Conservation (phyloP, 345 rosid species). For the Conringia planisiliqua region DNA sequence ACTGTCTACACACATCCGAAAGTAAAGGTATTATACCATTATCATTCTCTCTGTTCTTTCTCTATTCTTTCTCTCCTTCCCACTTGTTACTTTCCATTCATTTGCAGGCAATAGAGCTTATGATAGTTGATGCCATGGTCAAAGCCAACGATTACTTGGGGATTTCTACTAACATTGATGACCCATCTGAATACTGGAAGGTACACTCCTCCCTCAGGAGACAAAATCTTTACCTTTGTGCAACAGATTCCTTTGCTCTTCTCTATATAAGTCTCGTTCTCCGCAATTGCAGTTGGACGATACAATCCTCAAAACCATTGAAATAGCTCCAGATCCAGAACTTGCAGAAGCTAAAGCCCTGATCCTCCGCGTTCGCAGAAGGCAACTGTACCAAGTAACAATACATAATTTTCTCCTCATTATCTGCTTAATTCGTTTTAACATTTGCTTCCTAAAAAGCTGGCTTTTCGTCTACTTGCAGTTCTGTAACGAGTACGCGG, state of each 20-base stretch:
- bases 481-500: slow-evolving; percentile 96
- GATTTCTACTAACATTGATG: slow-evolving; percentile 59
- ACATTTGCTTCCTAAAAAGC: neutral
- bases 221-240: neutral
- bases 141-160: slow-evolving; percentile 63
- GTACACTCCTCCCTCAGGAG: slow-evolving; percentile 29
- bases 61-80: neutral
- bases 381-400: slow-evolving; percentile 80
- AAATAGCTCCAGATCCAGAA: slow-evolving; percentile 67
- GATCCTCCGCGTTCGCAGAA: slow-evolving; percentile 76
- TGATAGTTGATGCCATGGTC: slow-evolving; percentile 86
- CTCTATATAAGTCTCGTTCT: neutral
- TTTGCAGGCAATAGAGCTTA: slow-evolving; percentile 84
- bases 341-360: slow-evolving; percentile 79
- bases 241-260: neutral
- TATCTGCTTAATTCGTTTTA: neutral
- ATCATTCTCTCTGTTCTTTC: neutral
- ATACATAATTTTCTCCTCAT: neutral
- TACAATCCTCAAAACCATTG: slow-evolving; percentile 74
- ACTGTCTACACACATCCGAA: slow-evolving; percentile 93
- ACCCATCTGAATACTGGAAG: slow-evolving; percentile 93
- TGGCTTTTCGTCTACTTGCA: slow-evolving; percentile 34
- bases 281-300: slow-evolving; percentile 70
- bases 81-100: neutral
- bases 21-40: slow-evolving; percentile 62